Evolutionary conservation across 257 asterid species (phyloP).

Genomic region (Solanum pimpinellifolium): DNA sequence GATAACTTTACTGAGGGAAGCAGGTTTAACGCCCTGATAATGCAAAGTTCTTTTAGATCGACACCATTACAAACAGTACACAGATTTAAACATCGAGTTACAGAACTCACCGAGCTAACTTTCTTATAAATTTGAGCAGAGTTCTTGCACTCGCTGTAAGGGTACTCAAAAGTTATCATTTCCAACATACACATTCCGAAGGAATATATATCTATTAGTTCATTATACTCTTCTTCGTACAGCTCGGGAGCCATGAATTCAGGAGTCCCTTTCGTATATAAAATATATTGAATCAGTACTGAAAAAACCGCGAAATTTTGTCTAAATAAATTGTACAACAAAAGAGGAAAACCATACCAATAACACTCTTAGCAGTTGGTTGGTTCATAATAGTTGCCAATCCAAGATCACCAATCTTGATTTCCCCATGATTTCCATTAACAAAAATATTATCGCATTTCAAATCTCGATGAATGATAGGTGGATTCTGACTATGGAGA

Average conservation of each 20-base stretch:
- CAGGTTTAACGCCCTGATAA: slow-evolving; percentile 24
- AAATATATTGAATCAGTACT: neutral
- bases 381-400: slow-evolving; percentile 16
- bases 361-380: slow-evolving; percentile 8
- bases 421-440: slow-evolving; percentile 5
- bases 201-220: slow-evolving; percentile 31
- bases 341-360: slow-evolving; percentile 4
- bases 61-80: neutral
- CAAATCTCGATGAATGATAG: neutral
- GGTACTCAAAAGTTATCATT: slow-evolving; percentile 21
- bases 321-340: neutral
- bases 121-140: slow-evolving; percentile 28
- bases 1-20: slow-evolving; percentile 12
- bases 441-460: slow-evolving; percentile 16
- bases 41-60: neutral
- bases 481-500: slow-evolving; percentile 14
- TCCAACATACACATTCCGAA: slow-evolving; percentile 42
- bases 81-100: neutral
- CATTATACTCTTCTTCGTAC: slow-evolving; percentile 33
- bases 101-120: slow-evolving; percentile 6
- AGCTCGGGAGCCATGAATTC: slow-evolving; percentile 33
- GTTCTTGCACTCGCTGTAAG: slow-evolving; percentile 32
- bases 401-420: slow-evolving; percentile 25
- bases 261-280: slow-evolving; percentile 11
- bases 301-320: neutral